Base-by-base conservation (phyloP, 306 rosid species). In the Citrullus amarus region DNA sequence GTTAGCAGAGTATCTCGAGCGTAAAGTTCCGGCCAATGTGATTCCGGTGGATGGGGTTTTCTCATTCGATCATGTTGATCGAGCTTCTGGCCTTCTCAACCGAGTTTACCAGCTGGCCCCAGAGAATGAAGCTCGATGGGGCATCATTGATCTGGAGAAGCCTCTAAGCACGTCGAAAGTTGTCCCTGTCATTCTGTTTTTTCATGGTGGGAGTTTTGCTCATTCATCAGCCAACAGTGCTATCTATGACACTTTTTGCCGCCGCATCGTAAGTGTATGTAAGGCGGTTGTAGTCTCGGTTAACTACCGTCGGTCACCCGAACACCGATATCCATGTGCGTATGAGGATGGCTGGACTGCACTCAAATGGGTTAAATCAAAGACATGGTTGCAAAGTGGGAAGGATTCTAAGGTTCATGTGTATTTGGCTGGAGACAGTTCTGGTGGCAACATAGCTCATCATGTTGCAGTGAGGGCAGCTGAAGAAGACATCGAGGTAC, bases 141-240 rank as follows among this genome's bases (percentile, higher is more conserved):
- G 89, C 67, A 78, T 80, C 22, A 50, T 87, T 79, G 96, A 90
- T 83, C 84, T 90, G 2, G 91, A 87, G 60, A 90, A 80, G 91
- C 91, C 96, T 51, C 41, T 90, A 74, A 90, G 92, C 85, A 81
- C 56, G 12, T 81, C 89, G 0, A 68, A 84, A 79, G 84, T 88
- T 73, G 91, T 90, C 6, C 96, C 96, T 5, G 90, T 90, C 50
- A 88, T 90, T 71, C 83, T 90, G 34, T 90, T 88, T 84, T 90
- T 90, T 72, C 96, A 90, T 8, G 96, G 96, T n/a, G 95, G 95
- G 79, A 90, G 95, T 75, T 90, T 90, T 86, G 83, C 85, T 59
- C 95, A 90, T 80, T 90, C 96, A 41, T 88, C 96, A 17, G 96
- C 96, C 61, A 90, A 90, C 60, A 90, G 91, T 65, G 89, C 96